A percentile compares a stretch with the other conserved stretches of the same genome.
These are phyloP conservation scores for Trichopus zeylanicus DNA, from an alignment of 116 monocot species.

Conservation along the genomic window DNA sequence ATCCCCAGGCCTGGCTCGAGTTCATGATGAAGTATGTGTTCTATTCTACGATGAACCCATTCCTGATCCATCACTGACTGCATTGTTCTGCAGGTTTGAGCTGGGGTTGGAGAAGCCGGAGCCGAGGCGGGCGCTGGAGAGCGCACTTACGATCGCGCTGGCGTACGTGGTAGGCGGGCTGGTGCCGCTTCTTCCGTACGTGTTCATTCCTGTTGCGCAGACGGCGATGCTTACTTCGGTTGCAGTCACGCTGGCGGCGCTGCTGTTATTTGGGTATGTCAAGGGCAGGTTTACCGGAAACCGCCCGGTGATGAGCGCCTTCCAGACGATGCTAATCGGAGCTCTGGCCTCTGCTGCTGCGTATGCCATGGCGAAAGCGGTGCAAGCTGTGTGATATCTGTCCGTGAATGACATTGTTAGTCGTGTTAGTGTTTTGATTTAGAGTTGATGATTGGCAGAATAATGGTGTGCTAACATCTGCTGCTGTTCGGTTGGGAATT, in stretches of 20 bases:
- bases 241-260: constrained; percentile 52
- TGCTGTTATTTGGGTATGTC: constrained; percentile 83
- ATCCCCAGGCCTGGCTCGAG: constrained; percentile 91
- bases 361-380: constrained; percentile 63
- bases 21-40: constrained; percentile 97
- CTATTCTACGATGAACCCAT: too few species aligned
- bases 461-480: too few species aligned
- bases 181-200: constrained; percentile 75
- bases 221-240: constrained; percentile 62
- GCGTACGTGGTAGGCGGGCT: constrained; percentile 68
- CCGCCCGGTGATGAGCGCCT: constrained; percentile 52
- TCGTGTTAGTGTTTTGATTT: too few species aligned
- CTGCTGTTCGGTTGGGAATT: too few species aligned
- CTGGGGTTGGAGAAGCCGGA: constrained; percentile 88
- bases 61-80: too few species aligned
- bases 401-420: too few species aligned
- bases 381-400: constrained; percentile 5
- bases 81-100: too few species aligned
- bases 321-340: constrained; percentile 81
- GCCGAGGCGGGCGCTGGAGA: constrained; percentile 69
- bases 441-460: too few species aligned
- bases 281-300: constrained; percentile 78
- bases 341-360: constrained; percentile 87
- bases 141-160: constrained; percentile 61
- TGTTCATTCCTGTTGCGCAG: constrained; percentile 44